Conservation (phyloP, 192 early-diverging fungal genomes). For the Coemansia sp. region DNA sequence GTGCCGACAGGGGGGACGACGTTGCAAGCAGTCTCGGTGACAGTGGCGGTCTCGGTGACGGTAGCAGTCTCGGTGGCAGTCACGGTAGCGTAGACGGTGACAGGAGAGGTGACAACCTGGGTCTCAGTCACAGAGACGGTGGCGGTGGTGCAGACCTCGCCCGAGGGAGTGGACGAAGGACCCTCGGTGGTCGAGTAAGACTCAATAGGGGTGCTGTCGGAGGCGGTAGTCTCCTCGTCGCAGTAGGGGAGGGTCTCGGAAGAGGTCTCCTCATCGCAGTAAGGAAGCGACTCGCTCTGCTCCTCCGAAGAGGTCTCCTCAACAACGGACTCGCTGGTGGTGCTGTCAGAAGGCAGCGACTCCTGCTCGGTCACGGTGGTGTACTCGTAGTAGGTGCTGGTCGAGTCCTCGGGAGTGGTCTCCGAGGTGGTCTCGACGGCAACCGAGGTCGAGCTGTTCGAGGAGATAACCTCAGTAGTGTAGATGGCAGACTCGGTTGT, state of each 20-base stretch:
- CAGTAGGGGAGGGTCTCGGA: conserved; percentile 5
- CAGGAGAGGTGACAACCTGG: conserved; percentile 3
- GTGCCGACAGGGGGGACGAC: too few species aligned
- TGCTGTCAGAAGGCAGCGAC: background rate
- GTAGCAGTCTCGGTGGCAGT: conserved; percentile 29
- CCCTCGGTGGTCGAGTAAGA: conserved; percentile 10
- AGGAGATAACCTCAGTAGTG: background rate
- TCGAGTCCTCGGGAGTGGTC: conserved; percentile 11
- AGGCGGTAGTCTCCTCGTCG: conserved; percentile 7
- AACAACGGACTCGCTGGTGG: background rate
- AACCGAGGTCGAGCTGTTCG: conserved; percentile 2
- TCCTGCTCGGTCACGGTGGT: conserved; percentile 7
- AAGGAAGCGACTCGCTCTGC: conserved; percentile 1
- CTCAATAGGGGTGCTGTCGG: conserved; percentile 12
- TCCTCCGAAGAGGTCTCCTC: conserved; percentile 14
- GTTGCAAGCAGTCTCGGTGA: conserved; percentile 12
- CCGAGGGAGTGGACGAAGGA: conserved; percentile 6
- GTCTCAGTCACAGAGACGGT: conserved; percentile 27
- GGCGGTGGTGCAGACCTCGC: conserved; percentile 29
- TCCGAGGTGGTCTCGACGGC: conserved; percentile 12
- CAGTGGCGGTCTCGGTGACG: conserved; percentile 29
- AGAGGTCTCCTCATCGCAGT: conserved; percentile 11
- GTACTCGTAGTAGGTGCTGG: conserved; percentile 6
- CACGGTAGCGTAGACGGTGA: conserved; percentile 29
- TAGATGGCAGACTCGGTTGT: background rate